Evolutionary conservation across 306 rosid genomes (phyloP).

Genomic region (Inga leiocalycina): DNA sequence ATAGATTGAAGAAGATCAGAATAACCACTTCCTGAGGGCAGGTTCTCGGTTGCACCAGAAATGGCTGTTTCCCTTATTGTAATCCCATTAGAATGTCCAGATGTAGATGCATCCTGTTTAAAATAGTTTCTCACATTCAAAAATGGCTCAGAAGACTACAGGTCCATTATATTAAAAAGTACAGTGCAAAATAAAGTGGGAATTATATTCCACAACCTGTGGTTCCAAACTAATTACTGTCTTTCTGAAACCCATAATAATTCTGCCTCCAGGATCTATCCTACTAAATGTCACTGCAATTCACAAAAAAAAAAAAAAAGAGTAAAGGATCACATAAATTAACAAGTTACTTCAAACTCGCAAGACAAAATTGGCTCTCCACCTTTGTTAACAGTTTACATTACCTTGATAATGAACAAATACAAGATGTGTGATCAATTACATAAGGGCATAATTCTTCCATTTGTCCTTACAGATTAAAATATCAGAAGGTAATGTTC

Average conservation of each 20-base stretch:
- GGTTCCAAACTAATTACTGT: conserved; percentile 62
- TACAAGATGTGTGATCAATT: conserved; percentile 20
- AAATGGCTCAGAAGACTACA: conserved; percentile 26
- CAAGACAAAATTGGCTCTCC: conserved; percentile 1
- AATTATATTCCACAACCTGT: conserved; percentile 57
- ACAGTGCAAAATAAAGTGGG: conserved; percentile 23
- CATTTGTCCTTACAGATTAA: conserved; percentile 13
- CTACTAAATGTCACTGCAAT: conserved; percentile 92
- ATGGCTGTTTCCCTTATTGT: no score
- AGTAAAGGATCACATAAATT: no score
- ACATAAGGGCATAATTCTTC: neutral
- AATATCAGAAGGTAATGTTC: neutral
- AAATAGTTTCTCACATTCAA: no score
- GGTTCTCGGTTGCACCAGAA: no score
- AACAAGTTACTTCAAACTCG: no score
- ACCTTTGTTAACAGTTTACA: conserved; percentile 16
- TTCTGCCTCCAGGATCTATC: conserved; percentile 90
- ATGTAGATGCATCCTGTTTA: no score
- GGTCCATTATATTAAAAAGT: conserved; percentile 16
- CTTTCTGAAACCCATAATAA: conserved; percentile 91
- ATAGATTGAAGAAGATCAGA: conserved; percentile 45
- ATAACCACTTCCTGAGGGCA: conserved; percentile 57
- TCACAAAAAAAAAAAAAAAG: no score
- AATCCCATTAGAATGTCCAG: no score
- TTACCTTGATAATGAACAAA: conserved; percentile 13